These are phyloP conservation scores for Kazachstania sp. DNA, from an alignment of 1,139 yeast species.

Conservation along the genomic window DNA sequence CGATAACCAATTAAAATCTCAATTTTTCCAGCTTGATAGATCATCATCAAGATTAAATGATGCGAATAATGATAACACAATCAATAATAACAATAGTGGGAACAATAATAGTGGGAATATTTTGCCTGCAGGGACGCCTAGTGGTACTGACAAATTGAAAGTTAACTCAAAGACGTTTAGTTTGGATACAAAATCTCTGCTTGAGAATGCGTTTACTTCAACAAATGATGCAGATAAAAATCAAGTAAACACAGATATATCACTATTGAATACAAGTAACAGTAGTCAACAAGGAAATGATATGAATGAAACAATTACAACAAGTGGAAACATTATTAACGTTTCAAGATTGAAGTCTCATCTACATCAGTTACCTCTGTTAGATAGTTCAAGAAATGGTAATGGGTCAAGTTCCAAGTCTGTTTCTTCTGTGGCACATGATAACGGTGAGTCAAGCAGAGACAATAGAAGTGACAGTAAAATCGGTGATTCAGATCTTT, in stretches of 20 bases:
- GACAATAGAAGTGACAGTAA: constrained; percentile 1
- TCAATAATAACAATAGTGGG: neutral
- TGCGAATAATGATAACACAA: neutral
- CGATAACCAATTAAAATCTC: constrained; percentile 17
- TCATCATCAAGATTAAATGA: neutral
- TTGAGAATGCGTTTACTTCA: neutral
- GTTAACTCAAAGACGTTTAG: neutral
- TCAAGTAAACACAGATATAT: too few species aligned
- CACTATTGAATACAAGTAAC: neutral
- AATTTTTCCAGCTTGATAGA: constrained; percentile 19
- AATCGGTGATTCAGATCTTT: constrained; percentile 14
- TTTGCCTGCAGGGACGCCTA: too few species aligned
- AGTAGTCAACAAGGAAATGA: neutral
- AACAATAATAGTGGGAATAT: neutral
- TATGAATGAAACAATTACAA: neutral
- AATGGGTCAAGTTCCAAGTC: constrained; percentile 6
- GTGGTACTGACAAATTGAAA: neutral
- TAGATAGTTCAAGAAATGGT: constrained; percentile 7
- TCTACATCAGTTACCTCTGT: constrained; percentile 9
- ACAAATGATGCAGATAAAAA: neutral
- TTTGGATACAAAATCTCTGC: neutral
- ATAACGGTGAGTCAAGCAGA: neutral
- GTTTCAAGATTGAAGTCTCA: constrained; percentile 13
- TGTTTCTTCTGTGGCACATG: neutral
- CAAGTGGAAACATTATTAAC: constrained; percentile 6